Conservation (phyloP, 805 yeast species). For the Blastobotrys americana region DNA sequence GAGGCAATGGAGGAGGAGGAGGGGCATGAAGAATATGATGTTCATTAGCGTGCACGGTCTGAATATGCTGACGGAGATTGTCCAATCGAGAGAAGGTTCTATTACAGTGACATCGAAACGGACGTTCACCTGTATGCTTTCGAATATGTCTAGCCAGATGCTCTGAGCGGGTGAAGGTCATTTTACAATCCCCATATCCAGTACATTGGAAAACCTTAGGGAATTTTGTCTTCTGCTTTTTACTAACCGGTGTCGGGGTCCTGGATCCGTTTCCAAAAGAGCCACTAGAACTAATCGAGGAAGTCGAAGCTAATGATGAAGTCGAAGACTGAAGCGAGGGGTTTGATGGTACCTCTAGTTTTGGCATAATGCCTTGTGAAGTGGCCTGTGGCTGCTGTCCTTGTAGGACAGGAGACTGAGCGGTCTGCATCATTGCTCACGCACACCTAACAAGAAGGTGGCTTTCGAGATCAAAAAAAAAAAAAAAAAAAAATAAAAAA, state of each 20-base stretch:
- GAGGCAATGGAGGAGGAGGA: conserved; percentile 15
- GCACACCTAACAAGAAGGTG: neutral
- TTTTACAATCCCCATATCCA: conserved; percentile 77
- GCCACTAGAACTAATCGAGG: neutral
- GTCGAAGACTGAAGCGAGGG: neutral
- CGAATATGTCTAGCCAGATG: conserved; percentile 88
- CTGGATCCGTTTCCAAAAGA: neutral
- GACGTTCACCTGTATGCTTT: conserved; percentile 92
- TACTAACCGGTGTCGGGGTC: conserved; percentile 12
- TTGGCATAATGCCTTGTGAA: neutral
- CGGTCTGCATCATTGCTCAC: neutral
- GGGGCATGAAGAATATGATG: conserved; percentile 25
- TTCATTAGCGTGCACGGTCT: conserved; percentile 66
- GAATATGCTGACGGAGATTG: conserved; percentile 84
- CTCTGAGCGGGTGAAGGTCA: conserved; percentile 87
- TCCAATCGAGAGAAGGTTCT: conserved; percentile 78
- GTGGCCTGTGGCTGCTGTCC: neutral
- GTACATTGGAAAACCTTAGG: conserved; percentile 67
- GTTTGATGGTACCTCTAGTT: neutral
- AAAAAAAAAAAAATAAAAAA: neutral
- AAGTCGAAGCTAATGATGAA: neutral
- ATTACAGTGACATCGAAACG: conserved; percentile 75
- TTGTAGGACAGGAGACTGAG: neutral
- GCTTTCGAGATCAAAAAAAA: neutral
- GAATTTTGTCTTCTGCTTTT: conserved; percentile 25